Conservation (phyloP, 164 flowering plant genomes). For the Litsea cubeba region DNA sequence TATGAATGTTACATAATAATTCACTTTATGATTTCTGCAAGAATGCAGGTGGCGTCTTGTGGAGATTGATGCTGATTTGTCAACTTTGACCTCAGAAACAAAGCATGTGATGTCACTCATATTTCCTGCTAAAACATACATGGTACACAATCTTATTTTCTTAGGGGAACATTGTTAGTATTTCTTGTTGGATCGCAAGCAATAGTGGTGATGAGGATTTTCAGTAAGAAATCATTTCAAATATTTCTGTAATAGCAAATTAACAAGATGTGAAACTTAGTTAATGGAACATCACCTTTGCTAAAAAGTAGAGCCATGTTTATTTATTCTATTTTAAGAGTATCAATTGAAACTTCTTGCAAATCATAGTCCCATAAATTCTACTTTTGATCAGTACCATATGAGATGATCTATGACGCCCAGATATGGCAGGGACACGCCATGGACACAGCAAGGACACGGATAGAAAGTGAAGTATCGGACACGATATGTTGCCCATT, state of each 20-base stretch:
- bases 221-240: not conserved
- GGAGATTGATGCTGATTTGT: conserved; percentile 86
- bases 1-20: not conserved
- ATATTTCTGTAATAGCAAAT: not conserved
- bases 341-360: too few relatives aligned
- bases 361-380: too few relatives aligned
- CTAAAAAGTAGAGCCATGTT: too few relatives aligned
- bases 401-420: too few relatives aligned
- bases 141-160: conserved; percentile 41
- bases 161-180: not conserved
- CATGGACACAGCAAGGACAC: too few relatives aligned
- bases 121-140: conserved; percentile 91
- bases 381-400: too few relatives aligned
- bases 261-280: not conserved
- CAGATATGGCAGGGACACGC: too few relatives aligned
- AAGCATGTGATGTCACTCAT: conserved; percentile 86
- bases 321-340: too few relatives aligned
- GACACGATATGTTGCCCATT: too few relatives aligned
- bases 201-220: not conserved
- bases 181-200: not conserved
- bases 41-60: conserved; percentile 89
- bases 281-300: too few relatives aligned
- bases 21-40: not conserved
- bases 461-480: too few relatives aligned
- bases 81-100: conserved; percentile 55